Evolutionary conservation across 306 rosid genomes (phyloP), one percentile per base, ranked within the genome.

Genomic region (Castanospermum australe): DNA sequence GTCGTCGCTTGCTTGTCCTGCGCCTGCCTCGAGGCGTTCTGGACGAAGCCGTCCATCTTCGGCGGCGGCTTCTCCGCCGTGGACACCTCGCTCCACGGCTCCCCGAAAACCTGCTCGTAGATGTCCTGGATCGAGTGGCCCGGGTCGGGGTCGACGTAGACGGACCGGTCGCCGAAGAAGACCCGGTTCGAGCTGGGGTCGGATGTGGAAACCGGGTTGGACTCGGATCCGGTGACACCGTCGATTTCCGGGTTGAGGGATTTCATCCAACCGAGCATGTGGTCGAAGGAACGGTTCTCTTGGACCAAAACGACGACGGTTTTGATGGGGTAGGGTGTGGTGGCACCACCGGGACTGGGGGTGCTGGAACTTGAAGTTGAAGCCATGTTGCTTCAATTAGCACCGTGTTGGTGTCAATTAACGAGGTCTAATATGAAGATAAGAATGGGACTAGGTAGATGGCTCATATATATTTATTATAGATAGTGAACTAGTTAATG

Each of bases 221-320:
- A 91, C 35, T 87, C 87, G n/a, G 84, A 42, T 15, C 87, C 85
- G 5, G 84, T 81, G 8, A 93, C 92, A 9, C 98, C 98, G 39
- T 90, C 57, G 65, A 93, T 93, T 44, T 87, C 84, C 0, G 90
- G 87, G 82, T 92, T 88, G 33, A 88, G 69, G 25, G 95, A 71
- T 56, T 90, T 93, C 95, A 90, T 87, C 98, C 97, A 93, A 9
- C 98, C 98, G 1, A 93, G 56, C 76, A 94, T 86, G 90, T 94
- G 97, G 81, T 94, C 98, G 71, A 94, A 94, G 61, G 97, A 94
- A 32, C 98, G 96, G 88, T 94, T 94, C 62, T 94, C 98, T 79
- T 91, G 95, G 8, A 94, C 96, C 85, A 94, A 81, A 90, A 92
- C 89, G 41, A 94, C 97, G 21, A 94, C 59, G 3, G 96, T 93